phyloP scores from a whole-genome alignment of 1,284 basidiomycete genomes.

The Puccinia horiana region DNA sequence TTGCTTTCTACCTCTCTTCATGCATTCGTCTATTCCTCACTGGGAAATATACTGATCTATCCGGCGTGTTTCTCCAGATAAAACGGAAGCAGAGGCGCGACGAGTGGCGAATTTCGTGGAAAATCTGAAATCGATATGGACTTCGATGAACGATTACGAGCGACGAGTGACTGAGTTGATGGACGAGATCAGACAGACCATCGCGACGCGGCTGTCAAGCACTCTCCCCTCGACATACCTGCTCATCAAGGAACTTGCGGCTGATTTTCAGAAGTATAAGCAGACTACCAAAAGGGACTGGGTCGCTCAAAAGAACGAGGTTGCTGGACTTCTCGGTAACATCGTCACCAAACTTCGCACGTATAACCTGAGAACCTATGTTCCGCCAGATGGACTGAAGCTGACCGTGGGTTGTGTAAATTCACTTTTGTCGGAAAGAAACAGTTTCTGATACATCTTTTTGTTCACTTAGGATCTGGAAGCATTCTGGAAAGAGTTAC shows the following conservation, averaged over 20 bases:
- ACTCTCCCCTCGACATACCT: conserved; percentile 73
- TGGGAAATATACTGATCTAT: not conserved
- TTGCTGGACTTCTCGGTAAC: conserved; percentile 84
- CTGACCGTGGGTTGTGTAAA: conserved; percentile 63
- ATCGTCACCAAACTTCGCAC: conserved; percentile 92
- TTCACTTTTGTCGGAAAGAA: not conserved
- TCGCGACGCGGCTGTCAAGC: conserved; percentile 59
- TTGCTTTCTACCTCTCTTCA: conserved; percentile 64
- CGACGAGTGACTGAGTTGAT: conserved; percentile 66
- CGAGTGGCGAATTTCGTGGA: conserved; percentile 95
- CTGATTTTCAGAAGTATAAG: conserved; percentile 78
- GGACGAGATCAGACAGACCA: conserved; percentile 53
- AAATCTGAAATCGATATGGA: conserved; percentile 84
- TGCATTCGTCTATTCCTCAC: conserved; percentile 64
- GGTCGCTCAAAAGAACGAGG: conserved; percentile 85
- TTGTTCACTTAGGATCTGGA: conserved; percentile 69
- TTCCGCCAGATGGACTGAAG: conserved; percentile 72
- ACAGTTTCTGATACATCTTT: not conserved
- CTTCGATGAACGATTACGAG: conserved; percentile 88
- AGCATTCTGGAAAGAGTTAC: conserved; percentile 71
- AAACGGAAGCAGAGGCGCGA: conserved; percentile 88
- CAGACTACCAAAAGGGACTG: conserved; percentile 79
- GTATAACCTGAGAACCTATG: conserved; percentile 79
- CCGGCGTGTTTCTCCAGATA: conserved; percentile 65
- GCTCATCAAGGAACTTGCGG: conserved; percentile 75